Evolutionary conservation across 192 early-diverging fungal genomes (phyloP), one percentile per base, ranked within the genome.

Genomic region (Gonapodya prolifera): DNA sequence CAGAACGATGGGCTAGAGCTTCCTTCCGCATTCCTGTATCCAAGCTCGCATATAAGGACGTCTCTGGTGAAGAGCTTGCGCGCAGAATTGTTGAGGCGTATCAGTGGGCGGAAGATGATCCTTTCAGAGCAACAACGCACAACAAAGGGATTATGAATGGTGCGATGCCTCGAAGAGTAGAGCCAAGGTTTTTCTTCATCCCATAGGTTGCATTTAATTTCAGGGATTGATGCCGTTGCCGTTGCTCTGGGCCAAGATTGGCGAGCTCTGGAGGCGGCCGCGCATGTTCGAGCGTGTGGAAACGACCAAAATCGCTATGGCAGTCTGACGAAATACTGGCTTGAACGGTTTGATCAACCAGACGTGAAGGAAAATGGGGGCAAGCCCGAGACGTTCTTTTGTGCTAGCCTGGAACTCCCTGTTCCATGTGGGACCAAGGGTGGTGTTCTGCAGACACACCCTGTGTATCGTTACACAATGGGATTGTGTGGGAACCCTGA

Each of bases 121-220:
- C 88, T 33, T 93, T 85, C 77, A 85, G 92, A 18, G 91, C 92
- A 2, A 85, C 89, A 0, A 93, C 92, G 0, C 90, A 93, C 77
- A 93, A 93, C 84, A 93, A 93, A 80, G 92, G 92, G 1, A 91
- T 93, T 70, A 92, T 93, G 91, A 93, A 93, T 80, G 45, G 45
- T 61, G 45, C 8, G 45, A 61, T 16, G 45, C n/a, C n/a, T n/a
- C 23, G 45, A 32, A 16, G 31, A 2, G 71, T 73, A 2, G 2
- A 2, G 71, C 29, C 71, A 2, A 32, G 71, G 71, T 61, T 23
- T 61, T 61, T 23, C 45, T 61, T 61, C 45, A 8, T 23, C 23
- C 23, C 23, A 8, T 61, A 61, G 45, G 23, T 16, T 23, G 45
- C 45, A 61, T 16, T 61, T 23, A 23, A 8, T 61, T 61, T 8